Evolutionary conservation across 1,139 yeast genomes (phyloP), one percentile per base, ranked within the genome.

Genomic region (Geotrichum phurueaensis): DNA sequence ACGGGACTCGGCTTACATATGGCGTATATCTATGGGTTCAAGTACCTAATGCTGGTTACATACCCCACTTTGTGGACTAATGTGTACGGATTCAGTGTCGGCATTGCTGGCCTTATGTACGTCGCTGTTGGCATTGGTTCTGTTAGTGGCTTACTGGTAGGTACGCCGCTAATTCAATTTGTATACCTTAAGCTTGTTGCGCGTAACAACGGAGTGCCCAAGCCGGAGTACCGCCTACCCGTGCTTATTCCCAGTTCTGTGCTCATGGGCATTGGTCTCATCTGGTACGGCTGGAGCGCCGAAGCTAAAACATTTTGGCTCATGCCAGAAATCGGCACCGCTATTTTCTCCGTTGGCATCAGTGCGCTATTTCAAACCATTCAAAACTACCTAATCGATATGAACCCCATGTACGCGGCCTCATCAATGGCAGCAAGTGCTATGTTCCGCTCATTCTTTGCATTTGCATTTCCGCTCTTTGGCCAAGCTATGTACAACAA

Each of bases 201-300:
- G 6, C 71, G 69, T 47, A 81, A 83, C 64, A 76, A 76, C n/a
- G 86, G 85, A 2, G 80, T 81, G 10, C 62, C 82, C 20, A 81
- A 82, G 65, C 87, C 87, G 0, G 87, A 84, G 66, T 82, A 69
- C 68, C 73, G 86, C 56, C 70, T 83, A 47, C 84, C 83, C 12
- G 72, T 80, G 61, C 69, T 82, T 13, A 47, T 60, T 10, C 65
- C 67, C 65, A 78, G 63, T 68, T 72, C 68, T 43, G 62, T 83
- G 2, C 73, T 79, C 2, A 73, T 81, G 53, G 83, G 86, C 0
- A 70, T 76, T 45, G 86, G 86, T 0, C 74, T 84, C 51, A 73
- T 84, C 51, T 80, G 86, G 80, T 84, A 82, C 68, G 88, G 89
- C 3, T 84, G 88, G 87, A 77, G 83, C 33, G 86, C 85, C 0